A percentile compares a stretch with the other conserved stretches of the same genome.
phyloP scores from a whole-genome alignment of 176 grass and related monocot genomes.

The Oryza longistaminata region DNA sequence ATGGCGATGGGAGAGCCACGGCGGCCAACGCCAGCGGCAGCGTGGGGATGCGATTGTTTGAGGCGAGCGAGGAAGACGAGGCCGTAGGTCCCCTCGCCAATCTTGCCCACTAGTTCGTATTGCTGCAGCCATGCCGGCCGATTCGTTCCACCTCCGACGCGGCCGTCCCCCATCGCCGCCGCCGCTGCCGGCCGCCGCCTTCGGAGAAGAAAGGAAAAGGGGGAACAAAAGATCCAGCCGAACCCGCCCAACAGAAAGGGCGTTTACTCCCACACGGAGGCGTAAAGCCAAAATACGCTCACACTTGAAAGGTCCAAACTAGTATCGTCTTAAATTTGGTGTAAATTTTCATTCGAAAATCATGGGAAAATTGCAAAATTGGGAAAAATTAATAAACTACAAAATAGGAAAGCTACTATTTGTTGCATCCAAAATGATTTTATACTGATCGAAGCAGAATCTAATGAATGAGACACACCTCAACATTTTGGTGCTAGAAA shows the following conservation, averaged over 20 bases:
- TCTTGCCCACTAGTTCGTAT: conserved; percentile 97
- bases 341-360: neutral
- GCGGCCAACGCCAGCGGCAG: conserved; percentile 27
- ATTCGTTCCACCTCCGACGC: conserved; percentile 53
- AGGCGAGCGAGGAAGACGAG: conserved; percentile 93
- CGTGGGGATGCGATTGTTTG: conserved; percentile 50
- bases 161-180: conserved; percentile 80
- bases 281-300: neutral
- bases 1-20: conserved; percentile 88
- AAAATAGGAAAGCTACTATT: too few relatives aligned
- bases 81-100: conserved; percentile 95
- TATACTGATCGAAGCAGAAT: too few relatives aligned
- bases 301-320: neutral
- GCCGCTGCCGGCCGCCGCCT: neutral
- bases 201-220: neutral
- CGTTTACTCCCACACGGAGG: neutral
- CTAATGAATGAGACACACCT: too few relatives aligned
- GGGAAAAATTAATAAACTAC: neutral
- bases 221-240: neutral
- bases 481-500: too few relatives aligned
- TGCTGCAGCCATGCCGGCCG: conserved; percentile 92
- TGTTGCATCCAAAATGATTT: too few relatives aligned
- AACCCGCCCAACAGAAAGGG: too few relatives aligned
- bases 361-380: neutral
- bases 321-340: neutral